Evolutionary conservation across 345 rosid species (phyloP), one percentile per base, ranked within the genome.

Genomic region (Trapa bicornis): DNA sequence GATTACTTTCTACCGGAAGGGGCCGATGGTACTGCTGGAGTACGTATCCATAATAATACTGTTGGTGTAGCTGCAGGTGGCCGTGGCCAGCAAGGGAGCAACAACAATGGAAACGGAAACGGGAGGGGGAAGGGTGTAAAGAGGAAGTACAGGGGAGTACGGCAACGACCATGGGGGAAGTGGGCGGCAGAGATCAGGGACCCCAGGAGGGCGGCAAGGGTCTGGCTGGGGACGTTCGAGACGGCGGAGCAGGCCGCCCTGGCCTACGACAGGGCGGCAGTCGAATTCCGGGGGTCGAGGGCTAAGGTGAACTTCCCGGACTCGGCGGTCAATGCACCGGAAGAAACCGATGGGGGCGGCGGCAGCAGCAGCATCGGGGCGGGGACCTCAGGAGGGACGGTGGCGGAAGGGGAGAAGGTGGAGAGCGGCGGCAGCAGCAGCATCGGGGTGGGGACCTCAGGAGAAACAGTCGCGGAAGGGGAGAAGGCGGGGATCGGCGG

Each of bases 181-280:
- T 94, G 94, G 84, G 97, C 99, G 3, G 90, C 99, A 10, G 99
- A 94, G 86, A 94, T 94, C 43, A 78, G 99, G 10, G 99, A 94
- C 72, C 99, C 99, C 0, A 72, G 80, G 68, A 75, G 87, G 71
- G 96, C 96, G 1, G 71, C 73, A 0, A 74, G 99, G 64, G 99
- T 94, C 1, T 94, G 99, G 99, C 86, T 94, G 0, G 99, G 99
- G 36, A 94, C 99, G 3, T 94, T 94, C 65, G 84, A 56, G 74
- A 89, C 95, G 0, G 95, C 89, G 1, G 97, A 89, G 75, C 96
- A 87, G 14, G 99, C 99, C 0, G 99, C 99, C 7, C 78, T 87
- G 33, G 97, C 99, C 1, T 94, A 94, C 70, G 99, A 94, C 48
- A 83, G 81, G 70, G 99, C 99, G 1, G 83, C 83, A 36, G 72